Conservation (phyloP, 2,329 filamentous ascomycete genomes). For the Ophiostoma perfectum region DNA sequence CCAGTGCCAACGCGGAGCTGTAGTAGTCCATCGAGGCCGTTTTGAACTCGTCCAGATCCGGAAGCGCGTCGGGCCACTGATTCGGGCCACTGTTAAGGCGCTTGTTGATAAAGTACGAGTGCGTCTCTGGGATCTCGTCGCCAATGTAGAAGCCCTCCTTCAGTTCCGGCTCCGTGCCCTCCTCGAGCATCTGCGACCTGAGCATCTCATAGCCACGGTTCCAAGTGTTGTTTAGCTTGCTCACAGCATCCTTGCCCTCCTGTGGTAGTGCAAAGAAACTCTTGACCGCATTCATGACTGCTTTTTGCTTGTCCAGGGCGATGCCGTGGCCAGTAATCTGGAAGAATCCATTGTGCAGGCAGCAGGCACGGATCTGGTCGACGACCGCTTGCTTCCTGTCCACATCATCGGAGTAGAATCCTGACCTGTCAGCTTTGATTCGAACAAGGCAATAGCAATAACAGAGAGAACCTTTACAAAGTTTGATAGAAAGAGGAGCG, state of each 20-base stretch:
- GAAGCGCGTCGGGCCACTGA: conserved; percentile 29
- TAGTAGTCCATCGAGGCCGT: conserved; percentile 21
- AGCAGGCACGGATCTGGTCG: conserved; percentile 34
- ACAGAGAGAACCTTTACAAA: background rate
- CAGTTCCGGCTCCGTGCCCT: conserved; percentile 34
- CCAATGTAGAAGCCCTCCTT: conserved; percentile 36
- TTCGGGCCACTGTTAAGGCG: conserved; percentile 31
- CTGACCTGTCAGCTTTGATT: conserved; percentile 6
- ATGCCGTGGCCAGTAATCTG: conserved; percentile 47
- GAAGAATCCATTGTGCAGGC: conserved; percentile 48
- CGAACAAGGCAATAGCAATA: no score
- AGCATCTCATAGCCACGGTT: conserved; percentile 36
- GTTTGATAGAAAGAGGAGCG: background rate
- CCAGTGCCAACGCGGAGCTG: conserved; percentile 17
- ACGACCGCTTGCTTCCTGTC: conserved; percentile 21
- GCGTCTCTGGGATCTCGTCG: conserved; percentile 30
- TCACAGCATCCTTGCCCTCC: conserved; percentile 38
- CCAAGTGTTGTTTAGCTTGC: conserved; percentile 33
- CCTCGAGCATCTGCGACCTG: conserved; percentile 32
- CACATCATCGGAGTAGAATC: conserved; percentile 21
- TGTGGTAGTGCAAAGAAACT: conserved; percentile 44
- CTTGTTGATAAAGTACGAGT: conserved; percentile 25
- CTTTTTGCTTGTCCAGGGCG: conserved; percentile 36
- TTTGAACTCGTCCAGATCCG: conserved; percentile 16
- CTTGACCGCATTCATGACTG: conserved; percentile 39